Evolutionary conservation across 495 filamentous ascomycete genomes (phyloP).

Genomic region (Hypoxylon cercidicola): DNA sequence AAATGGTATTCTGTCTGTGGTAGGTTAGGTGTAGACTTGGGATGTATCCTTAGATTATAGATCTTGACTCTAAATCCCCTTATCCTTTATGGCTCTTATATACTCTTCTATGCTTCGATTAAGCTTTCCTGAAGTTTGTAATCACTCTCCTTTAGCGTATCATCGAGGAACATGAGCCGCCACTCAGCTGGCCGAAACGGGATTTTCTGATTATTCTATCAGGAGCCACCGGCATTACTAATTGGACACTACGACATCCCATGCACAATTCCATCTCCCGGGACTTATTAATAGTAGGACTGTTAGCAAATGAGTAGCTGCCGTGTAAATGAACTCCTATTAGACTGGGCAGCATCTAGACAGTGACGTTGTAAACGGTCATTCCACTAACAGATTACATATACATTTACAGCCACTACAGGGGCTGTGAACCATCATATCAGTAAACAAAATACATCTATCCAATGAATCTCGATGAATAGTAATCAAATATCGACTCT

Average conservation of each 20-base stretch:
- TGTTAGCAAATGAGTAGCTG: neutral
- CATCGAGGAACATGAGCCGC: neutral
- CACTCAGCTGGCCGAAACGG: constrained; percentile 2
- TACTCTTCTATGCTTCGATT: constrained; percentile 13
- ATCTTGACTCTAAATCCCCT: neutral
- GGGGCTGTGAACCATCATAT: neutral
- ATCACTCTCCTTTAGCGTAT: neutral
- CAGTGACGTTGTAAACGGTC: too few relatives aligned
- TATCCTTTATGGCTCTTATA: constrained; percentile 14
- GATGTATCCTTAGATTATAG: neutral
- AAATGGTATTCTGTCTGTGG: neutral
- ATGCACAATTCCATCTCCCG: constrained; percentile 1
- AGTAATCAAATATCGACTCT: constrained; percentile 8
- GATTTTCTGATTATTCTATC: constrained; percentile 43
- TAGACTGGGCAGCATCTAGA: too few relatives aligned
- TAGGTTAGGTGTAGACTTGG: constrained; percentile 7
- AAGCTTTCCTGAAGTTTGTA: neutral
- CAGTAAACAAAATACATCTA: constrained; percentile 4
- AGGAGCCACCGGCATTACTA: constrained; percentile 21
- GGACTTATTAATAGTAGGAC: neutral
- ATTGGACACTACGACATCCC: constrained; percentile 2
- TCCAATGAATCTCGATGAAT: neutral
- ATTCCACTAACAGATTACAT: constrained; percentile 13
- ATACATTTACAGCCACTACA: neutral
- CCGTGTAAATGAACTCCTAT: neutral